phyloP scores from a whole-genome alignment of 768 basidiomycete genomes.

The Pulveroboletus sp. region DNA sequence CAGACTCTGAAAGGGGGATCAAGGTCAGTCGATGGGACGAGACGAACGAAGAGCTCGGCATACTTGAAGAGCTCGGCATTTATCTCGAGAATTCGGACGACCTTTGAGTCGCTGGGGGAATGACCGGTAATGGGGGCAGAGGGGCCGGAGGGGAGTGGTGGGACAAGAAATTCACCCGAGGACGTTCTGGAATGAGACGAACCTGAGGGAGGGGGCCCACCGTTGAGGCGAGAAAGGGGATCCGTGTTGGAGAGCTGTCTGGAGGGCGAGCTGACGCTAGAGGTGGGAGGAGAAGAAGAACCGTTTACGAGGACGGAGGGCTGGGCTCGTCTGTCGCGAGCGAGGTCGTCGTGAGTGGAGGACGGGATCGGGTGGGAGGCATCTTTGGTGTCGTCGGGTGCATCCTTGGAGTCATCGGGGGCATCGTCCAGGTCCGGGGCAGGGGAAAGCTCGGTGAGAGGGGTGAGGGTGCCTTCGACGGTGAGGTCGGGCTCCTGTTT shows the following conservation, averaged over 20 bases:
- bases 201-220: slow-evolving; percentile 12
- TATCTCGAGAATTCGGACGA: slow-evolving; percentile 56
- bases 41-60: slow-evolving; percentile 15
- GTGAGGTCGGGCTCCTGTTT: slow-evolving; percentile 34
- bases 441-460: slow-evolving; percentile 73
- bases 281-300: slow-evolving; percentile 13
- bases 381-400: slow-evolving; percentile 32
- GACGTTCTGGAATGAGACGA: slow-evolving; percentile 27
- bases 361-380: slow-evolving; percentile 8
- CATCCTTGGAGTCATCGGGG: slow-evolving; percentile 28
- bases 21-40: slow-evolving; percentile 3
- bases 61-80: slow-evolving; percentile 70
- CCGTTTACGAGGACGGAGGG: slow-evolving; percentile 21
- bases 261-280: slow-evolving; percentile 19
- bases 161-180: slow-evolving; percentile 25
- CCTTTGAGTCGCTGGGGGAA: slow-evolving; percentile 36
- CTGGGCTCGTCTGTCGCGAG: slow-evolving; percentile 17
- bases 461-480: slow-evolving; percentile 51
- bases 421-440: slow-evolving; percentile 53
- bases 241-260: slow-evolving; percentile 20
- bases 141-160: slow-evolving; percentile 28
- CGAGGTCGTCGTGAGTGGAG: slow-evolving; percentile 14
- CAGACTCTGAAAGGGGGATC: slow-evolving; percentile 42
- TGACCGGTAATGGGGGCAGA: slow-evolving; percentile 7
- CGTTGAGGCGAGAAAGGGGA: slow-evolving; percentile 19